Percentiles rank a stretch among this genome's conserved stretches.
Conservation (phyloP, 306 rosid species). For the Adenanthera pavonina region DNA sequence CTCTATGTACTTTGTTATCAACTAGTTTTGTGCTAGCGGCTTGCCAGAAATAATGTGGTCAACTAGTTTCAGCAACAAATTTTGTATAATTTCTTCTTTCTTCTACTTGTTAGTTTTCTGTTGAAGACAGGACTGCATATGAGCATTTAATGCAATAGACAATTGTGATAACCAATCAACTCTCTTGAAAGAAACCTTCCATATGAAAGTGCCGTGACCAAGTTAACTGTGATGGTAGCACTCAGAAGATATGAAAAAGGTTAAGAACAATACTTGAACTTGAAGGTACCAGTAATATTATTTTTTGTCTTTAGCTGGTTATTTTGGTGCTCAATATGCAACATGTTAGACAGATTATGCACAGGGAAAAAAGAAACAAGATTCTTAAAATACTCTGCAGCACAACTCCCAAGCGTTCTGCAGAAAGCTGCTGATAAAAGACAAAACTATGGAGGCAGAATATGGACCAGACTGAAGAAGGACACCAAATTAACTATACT, state of each 20-base stretch:
- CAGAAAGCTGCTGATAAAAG: neutral
- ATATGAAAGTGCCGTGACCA: neutral
- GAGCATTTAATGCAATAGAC: neutral
- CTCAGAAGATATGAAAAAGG: neutral
- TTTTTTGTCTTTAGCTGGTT: neutral
- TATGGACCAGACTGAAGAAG: slow-evolving; percentile 2
- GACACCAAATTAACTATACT: neutral
- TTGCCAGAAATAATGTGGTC: slow-evolving; percentile 13
- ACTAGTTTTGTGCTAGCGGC: neutral
- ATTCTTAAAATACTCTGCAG: neutral
- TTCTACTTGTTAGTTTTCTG: neutral
- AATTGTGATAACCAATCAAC: neutral
- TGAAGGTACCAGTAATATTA: neutral
- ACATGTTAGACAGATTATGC: neutral
- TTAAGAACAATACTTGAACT: neutral
- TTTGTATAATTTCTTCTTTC: neutral
- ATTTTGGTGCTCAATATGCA: neutral
- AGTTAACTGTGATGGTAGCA: neutral
- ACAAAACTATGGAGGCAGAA: neutral
- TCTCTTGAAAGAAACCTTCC: neutral
- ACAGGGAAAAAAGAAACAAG: neutral
- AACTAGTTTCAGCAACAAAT: neutral
- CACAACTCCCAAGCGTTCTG: neutral
- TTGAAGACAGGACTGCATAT: neutral
- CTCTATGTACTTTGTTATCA: neutral